Base-by-base conservation (phyloP, 805 yeast species). In the Ogataea saltuana region DNA sequence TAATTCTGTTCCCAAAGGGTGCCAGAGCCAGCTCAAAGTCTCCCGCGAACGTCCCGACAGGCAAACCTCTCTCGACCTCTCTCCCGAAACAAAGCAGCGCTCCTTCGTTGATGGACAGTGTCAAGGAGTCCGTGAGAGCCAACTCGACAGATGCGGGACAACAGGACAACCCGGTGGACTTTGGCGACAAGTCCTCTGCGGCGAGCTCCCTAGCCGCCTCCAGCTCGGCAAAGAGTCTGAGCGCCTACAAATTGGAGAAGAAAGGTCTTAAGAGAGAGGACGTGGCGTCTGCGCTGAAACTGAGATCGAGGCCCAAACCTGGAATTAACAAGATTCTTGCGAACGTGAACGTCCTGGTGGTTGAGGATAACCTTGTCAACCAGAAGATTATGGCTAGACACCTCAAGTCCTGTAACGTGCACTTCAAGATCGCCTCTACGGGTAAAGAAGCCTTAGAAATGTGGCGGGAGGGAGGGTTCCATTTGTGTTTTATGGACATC, bases 391-490 rank as follows among this genome's bases (percentile, higher is more conserved):
- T 93, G 61, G 93, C 90, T 13, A 86, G 95, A 12, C 91, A 89
- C 56, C 71, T 93, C 63, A 76, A 88, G 52, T 85, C 88, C 50
- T 91, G 91, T 57, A 79, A 86, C 45, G 90, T 93, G 22, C 84
- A 83, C 32, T 88, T 83, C 51, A 83, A 83, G 48, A 82, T 89
- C 33, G 98, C 98, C 4, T 84, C 86, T 46, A 91, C 89, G 54
- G 99, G 99, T 21, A 80, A 83, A 54, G 98, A 93, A 59, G 99
- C 99, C 1, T 78, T 93, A 2, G 95, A 89, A 50, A 86, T 83
- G 65, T 93, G 98, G 98, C 75, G 88, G 51, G 80, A 78, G 47
- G 99, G 99, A 10, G 97, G 97, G 0, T 88, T 86, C 59, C 98
- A 93, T 61, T 70, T 93, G 50, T 95, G 95, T 29, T 75, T 93